Conservation (phyloP, 768 basidiomycete species). For the Lactifluus volemus region DNA sequence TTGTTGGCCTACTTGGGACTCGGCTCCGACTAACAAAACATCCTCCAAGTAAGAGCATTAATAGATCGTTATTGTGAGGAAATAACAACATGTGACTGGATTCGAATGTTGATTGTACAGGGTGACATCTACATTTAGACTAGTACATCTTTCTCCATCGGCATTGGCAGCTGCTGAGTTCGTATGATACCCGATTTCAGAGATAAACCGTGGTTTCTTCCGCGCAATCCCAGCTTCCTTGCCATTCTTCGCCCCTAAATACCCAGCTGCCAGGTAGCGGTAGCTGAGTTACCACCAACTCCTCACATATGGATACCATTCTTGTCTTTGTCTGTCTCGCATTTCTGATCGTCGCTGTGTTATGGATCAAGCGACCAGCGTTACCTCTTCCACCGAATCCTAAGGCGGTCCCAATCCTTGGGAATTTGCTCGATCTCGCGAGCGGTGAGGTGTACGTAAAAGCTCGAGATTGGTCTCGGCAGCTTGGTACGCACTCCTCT, state of each 20-base stretch:
- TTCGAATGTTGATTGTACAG: too few species aligned
- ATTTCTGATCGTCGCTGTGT: not conserved
- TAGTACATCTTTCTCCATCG: too few species aligned
- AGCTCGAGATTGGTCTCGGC: conserved; percentile 20
- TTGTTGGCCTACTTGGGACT: too few species aligned
- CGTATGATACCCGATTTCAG: not conserved
- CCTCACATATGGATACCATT: conserved; percentile 3
- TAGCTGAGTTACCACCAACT: not conserved
- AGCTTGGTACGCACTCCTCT: conserved; percentile 17
- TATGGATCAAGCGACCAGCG: conserved; percentile 10
- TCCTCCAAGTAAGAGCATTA: too few species aligned
- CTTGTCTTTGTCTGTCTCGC: not conserved
- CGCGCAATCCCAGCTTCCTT: not conserved
- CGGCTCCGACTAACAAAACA: too few species aligned
- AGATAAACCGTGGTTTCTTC: not conserved
- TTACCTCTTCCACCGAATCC: conserved; percentile 22
- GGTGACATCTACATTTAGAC: too few species aligned
- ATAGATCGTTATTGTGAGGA: too few species aligned
- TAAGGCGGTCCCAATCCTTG: conserved; percentile 19
- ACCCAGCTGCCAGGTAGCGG: not conserved
- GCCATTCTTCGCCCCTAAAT: not conserved
- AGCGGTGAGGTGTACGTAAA: conserved; percentile 15
- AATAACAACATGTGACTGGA: too few species aligned
- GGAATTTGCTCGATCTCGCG: conserved; percentile 23
- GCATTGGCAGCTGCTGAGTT: too few species aligned